Base-by-base conservation (phyloP, 176 grass and related monocot genomes). In the Puccinellia tenuiflora region DNA sequence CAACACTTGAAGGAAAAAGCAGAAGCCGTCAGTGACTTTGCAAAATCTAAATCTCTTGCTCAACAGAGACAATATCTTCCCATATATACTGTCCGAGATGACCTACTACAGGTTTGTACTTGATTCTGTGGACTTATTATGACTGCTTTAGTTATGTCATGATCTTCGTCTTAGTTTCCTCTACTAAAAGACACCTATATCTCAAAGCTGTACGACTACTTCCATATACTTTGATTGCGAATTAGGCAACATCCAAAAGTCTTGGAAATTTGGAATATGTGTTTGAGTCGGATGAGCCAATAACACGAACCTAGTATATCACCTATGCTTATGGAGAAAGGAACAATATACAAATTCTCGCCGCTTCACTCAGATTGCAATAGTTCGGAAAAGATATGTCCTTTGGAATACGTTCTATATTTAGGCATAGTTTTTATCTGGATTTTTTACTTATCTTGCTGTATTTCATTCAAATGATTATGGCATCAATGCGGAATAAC, bases 61-160 rank as follows among this genome's bases (percentile, higher is more conserved):
- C 93, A 98, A 78, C 96, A 98, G 83, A 93, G 96, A 68, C 96
- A 98, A 29, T 98, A 98, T 90, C 96, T 98, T 67, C 96, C 96
- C 6, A 98, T 98, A 93, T 98, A 85, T 84, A 95, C 96, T 56
- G 89, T 98, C 25, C 91, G 93, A 70, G 92, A 98, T 80, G 96
- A 98, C 40, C 81, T 96, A 26, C 86, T 98, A 87, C 93, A 98
- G 96, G 96, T 98, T 74, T 63, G 69, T 73, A 69, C 34, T 73
- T 88, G 61, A 12, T 43, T 67, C 64, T 76, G 14, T 31, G 42
- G 70, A 69, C 38, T 84, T 59, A 21, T 29, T 40, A 46, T 56
- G 21, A 64, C 9, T 42, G 45, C 85, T 64, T 78, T 38, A 34
- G 7, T 82, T 53, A 1, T 35, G 8, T 48, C 16, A 47, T 65